phyloP scores from a whole-genome alignment of 345 rosid genomes.

The Clarkia xantiana region DNA sequence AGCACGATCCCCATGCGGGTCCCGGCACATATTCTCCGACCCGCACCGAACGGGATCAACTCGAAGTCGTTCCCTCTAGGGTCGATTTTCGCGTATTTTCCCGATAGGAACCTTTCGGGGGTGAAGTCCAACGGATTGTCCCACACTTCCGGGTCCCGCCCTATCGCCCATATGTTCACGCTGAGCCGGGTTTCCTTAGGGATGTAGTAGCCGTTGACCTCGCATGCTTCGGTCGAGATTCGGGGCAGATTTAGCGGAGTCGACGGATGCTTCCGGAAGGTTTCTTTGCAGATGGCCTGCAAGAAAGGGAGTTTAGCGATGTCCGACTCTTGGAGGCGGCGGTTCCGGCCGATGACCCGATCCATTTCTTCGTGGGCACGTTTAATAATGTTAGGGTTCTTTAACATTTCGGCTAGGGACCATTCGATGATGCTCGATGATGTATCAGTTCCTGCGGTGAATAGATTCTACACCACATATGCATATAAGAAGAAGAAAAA shows the following conservation, averaged over 20 bases:
- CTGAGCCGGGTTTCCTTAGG: constrained; percentile 26
- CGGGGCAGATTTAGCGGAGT: constrained; percentile 41
- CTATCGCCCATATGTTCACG: constrained; percentile 58
- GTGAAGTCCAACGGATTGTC: constrained; percentile 24
- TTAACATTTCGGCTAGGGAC: constrained; percentile 38
- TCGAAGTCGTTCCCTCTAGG: constrained; percentile 36
- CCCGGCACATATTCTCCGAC: constrained; percentile 44
- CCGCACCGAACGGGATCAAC: constrained; percentile 42
- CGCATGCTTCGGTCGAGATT: constrained; percentile 22
- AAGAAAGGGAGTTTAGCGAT: constrained; percentile 18
- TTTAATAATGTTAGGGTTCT: constrained; percentile 21
- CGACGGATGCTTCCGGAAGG: constrained; percentile 42
- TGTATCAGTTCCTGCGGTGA: constrained; percentile 55
- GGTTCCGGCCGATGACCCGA: constrained; percentile 29
- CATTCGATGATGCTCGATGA: constrained; percentile 48
- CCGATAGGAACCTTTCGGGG: constrained; percentile 33
- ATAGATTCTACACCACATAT: constrained; percentile 23
- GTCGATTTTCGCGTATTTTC: constrained; percentile 18
- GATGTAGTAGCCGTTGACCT: constrained; percentile 34
- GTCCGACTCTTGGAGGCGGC: constrained; percentile 15
- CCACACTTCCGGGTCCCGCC: constrained; percentile 46
- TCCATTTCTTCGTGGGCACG: constrained; percentile 42
- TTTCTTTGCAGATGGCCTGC: constrained; percentile 39
- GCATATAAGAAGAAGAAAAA: no score
- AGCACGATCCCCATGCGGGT: constrained; percentile 38